Conservation (phyloP, 1,139 yeast genomes). For the Zygosaccharomyces sapae region DNA sequence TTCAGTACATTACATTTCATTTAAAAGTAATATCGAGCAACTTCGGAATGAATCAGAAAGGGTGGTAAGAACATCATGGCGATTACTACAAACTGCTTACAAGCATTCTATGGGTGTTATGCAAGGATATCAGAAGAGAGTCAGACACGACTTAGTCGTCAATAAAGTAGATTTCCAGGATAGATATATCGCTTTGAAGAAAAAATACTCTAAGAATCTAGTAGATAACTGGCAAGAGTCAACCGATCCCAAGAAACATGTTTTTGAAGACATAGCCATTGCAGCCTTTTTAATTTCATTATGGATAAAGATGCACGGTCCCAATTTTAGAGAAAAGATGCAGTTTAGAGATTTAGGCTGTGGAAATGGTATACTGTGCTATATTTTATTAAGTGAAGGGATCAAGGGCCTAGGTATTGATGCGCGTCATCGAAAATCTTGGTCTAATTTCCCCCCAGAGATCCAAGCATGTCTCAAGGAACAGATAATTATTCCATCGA, state of each 20-base stretch:
- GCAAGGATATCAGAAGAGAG: slow-evolving; percentile 83
- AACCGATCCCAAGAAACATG: slow-evolving; percentile 94
- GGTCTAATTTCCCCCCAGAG: slow-evolving; percentile 66
- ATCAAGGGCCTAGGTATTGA: slow-evolving; percentile 81
- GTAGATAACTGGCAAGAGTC: slow-evolving; percentile 88
- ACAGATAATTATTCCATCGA: slow-evolving; percentile 74
- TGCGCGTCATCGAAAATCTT: slow-evolving; percentile 84
- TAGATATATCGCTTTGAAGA: slow-evolving; percentile 72
- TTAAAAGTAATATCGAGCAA: slow-evolving; percentile 34
- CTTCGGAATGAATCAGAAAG: slow-evolving; percentile 46
- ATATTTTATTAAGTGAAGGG: slow-evolving; percentile 74
- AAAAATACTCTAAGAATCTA: slow-evolving; percentile 68
- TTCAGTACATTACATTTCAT: slow-evolving; percentile 78
- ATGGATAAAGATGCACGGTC: slow-evolving; percentile 60
- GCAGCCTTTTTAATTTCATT: slow-evolving; percentile 92
- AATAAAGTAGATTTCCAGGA: slow-evolving; percentile 74
- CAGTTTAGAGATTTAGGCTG: slow-evolving; percentile 90
- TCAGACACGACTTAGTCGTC: slow-evolving; percentile 81
- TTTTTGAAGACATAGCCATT: slow-evolving; percentile 91
- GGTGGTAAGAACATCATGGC: slow-evolving; percentile 72
- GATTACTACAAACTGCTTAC: slow-evolving; percentile 71
- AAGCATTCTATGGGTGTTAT: slow-evolving; percentile 82
- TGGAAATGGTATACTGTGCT: slow-evolving; percentile 86
- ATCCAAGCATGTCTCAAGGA: slow-evolving; percentile 59
- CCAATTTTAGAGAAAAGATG: slow-evolving; percentile 43